Evolutionary conservation across 2,329 filamentous ascomycete genomes (phyloP), one percentile per base, ranked within the genome.

Genomic region (Penicillium sp.): DNA sequence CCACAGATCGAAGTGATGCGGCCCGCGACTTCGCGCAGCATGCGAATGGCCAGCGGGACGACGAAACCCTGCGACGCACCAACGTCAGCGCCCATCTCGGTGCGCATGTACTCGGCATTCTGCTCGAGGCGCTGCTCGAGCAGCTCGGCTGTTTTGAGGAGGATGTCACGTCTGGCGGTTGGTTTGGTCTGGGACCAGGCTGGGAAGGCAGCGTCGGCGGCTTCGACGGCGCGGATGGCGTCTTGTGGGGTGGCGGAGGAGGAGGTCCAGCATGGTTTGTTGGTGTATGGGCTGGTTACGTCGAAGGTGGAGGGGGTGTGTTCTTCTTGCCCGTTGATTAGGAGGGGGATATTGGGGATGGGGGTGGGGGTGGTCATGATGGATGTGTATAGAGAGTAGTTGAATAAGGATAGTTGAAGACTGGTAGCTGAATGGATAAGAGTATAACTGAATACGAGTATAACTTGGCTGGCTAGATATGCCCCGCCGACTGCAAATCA

Each of bases 141-240:
- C 67, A 92, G 73, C 8, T 86, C 83, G 9, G 87, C 86, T 0
- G 88, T 87, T 68, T 84, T 86, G 58, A 90, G 77, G 46, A 94
- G 80, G 63, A 93, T 85, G 58, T 87, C 82, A 16, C 89, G 85
- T 26, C 88, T 85, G 16, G 78, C 64, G n/a, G 76, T 67, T 1
- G 86, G 83, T 29, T 84, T 84, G 2, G 83, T 82, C 52, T 79
- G 81, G 18, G 82, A 80, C 90, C 90, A 94, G 49, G 80, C 71
- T 43, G 81, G 81, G 70, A 89, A 87, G 1, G 90, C 89, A 2
- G 77, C 75, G 9, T 83, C 75, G 1, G 89, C 88, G 10, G 87
- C 84, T 18, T 77, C 70, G 24, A 81, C 71, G 28, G 85, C 85
- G 37, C 70, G 66, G 16, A 70, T 59, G 16, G 70, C 70, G 60